These are phyloP conservation scores for Sugiyamaella neomexicana DNA, from an alignment of 1,139 yeast genomes.

Conservation along the genomic window DNA sequence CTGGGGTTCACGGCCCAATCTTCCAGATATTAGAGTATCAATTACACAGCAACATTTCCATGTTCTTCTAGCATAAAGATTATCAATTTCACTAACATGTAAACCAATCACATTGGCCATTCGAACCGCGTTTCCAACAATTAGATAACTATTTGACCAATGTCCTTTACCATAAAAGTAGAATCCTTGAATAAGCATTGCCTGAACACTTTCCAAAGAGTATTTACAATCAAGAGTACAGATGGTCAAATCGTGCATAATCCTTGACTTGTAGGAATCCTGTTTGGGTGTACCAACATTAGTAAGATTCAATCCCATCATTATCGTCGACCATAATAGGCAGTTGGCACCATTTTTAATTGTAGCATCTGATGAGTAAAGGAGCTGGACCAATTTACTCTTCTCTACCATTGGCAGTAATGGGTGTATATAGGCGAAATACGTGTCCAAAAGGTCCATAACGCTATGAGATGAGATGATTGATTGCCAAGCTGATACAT, in stretches of 20 bases:
- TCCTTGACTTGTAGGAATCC: constrained; percentile 20
- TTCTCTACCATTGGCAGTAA: constrained; percentile 27
- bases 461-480: constrained; percentile 22
- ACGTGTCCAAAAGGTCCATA: constrained; percentile 24
- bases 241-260: constrained; percentile 26
- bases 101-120: constrained; percentile 23
- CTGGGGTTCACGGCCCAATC: constrained; percentile 25
- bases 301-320: constrained; percentile 23
- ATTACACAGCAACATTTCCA: constrained; percentile 29
- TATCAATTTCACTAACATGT: constrained; percentile 9
- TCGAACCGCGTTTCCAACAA: constrained; percentile 25
- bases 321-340: constrained; percentile 25
- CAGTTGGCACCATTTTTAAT: constrained; percentile 20
- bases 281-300: constrained; percentile 17
- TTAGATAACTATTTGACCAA: constrained; percentile 26
- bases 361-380: constrained; percentile 20
- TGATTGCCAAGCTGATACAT: constrained; percentile 22
- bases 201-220: constrained; percentile 24
- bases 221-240: constrained; percentile 26
- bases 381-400: constrained; percentile 19
- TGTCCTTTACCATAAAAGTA: constrained; percentile 25
- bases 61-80: constrained; percentile 20
- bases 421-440: constrained; percentile 26
- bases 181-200: constrained; percentile 22
- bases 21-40: constrained; percentile 26